Base-by-base conservation (phyloP, 2,329 filamentous ascomycete species). In the Colletotrichum kahawae region DNA sequence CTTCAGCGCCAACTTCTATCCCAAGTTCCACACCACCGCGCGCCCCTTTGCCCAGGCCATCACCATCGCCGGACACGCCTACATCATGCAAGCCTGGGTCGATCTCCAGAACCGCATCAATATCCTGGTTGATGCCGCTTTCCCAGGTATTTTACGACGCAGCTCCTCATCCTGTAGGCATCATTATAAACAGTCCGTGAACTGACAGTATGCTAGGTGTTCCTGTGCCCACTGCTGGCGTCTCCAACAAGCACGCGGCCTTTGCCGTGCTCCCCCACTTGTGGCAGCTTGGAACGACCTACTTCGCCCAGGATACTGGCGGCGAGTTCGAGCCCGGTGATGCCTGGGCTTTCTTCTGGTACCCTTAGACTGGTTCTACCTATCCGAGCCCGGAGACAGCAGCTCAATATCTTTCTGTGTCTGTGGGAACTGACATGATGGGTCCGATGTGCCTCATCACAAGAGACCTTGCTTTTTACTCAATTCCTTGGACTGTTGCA, bases 21-120 rank as follows among this genome's bases (percentile, higher is more conserved):
- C 33, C 16, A 43, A 64, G 14, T 64, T 64, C 60, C 60, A 38
- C 9, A 27, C 34, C 24, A 16, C 21, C 6, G 34, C 34, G 60
- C 21, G 34, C 34, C 34, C 60, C 24, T 43, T 64, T 18, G 60
- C 33, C 0, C 34, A 51, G 16, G 33, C 34, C 9, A 43, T 38
- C 34, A 18, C 60, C 21, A 38, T 64, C 24, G 60, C 34, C 1
- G 60, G 34, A 5, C 21, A 64, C 34, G 21, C 60, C 7, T 36
- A 29, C 34, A 31, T 29, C 34, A 64, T 64, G 60, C 34, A 43
- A 24, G 60, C 13, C 21, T 38, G 60, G 60, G 34, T 36, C 5
- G 60, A 43, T 16, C 34, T 43, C n/a, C 60, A 27, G 21, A 29
- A 64, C 5, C 33, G 34, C n/a, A 64, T 64, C 24, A 31, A 64